Percentiles rank a stretch among this genome's conserved stretches.
phyloP scores from a whole-genome alignment of 2,329 filamentous ascomycete species.

The Monosporascus sp. region DNA sequence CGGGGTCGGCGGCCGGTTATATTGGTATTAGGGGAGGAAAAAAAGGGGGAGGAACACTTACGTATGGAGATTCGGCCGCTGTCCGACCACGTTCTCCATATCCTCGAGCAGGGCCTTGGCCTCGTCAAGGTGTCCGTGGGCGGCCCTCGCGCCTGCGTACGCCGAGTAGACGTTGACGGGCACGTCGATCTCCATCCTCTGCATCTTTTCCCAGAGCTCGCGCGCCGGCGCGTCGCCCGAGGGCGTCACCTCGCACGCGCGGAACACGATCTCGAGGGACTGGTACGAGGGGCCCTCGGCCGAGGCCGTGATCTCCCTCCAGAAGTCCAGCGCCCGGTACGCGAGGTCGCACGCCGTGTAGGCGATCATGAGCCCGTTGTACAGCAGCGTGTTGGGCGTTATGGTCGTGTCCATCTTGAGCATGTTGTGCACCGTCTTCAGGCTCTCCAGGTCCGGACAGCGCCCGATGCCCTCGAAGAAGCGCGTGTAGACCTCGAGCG shows the following conservation, averaged over 20 bases:
- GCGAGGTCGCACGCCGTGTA: slow-evolving; percentile 67
- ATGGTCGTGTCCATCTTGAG: slow-evolving; percentile 86
- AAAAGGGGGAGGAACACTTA: slow-evolving; percentile 12
- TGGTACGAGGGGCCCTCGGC: slow-evolving; percentile 82
- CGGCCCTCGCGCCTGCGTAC: slow-evolving; percentile 72
- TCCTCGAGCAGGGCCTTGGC: slow-evolving; percentile 60
- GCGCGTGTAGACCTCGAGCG: slow-evolving; percentile 66
- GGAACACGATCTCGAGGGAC: slow-evolving; percentile 76
- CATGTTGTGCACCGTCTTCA: slow-evolving; percentile 83
- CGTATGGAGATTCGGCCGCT: slow-evolving; percentile 19
- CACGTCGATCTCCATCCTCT: slow-evolving; percentile 72
- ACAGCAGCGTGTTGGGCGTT: slow-evolving; percentile 67
- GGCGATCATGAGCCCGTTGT: slow-evolving; percentile 83
- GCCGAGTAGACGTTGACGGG: slow-evolving; percentile 67
- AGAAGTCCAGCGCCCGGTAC: slow-evolving; percentile 67
- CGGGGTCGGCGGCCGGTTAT: not conserved
- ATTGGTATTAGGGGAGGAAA: slow-evolving; percentile 2
- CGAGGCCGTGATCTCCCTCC: slow-evolving; percentile 76
- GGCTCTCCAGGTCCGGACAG: slow-evolving; percentile 55
- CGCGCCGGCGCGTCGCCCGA: slow-evolving; percentile 56
- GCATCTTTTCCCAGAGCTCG: slow-evolving; percentile 66
- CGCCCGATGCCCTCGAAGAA: slow-evolving; percentile 72
- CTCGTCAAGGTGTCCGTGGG: slow-evolving; percentile 65
- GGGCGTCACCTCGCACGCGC: slow-evolving; percentile 62
- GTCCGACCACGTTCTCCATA: slow-evolving; percentile 58